Evolutionary conservation across 208 protist genomes (phyloP).

Genomic region (Trypanosoma scelopori): DNA sequence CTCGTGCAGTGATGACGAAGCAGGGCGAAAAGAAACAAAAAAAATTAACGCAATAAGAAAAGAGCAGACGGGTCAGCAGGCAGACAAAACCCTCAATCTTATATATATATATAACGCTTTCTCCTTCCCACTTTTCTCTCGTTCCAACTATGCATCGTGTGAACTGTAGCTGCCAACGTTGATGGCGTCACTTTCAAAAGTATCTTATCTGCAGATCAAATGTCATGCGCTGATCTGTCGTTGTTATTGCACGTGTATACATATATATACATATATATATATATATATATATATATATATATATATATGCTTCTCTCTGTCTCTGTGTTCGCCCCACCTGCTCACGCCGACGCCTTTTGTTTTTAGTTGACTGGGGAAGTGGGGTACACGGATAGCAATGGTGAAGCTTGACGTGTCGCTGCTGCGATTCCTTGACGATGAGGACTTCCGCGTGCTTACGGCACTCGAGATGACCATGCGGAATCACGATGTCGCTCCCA

Average conservation of each 20-base stretch:
- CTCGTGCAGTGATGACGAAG: constrained; percentile 11
- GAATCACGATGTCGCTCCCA: constrained; percentile 98
- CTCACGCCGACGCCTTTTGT: no score
- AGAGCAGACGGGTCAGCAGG: no score
- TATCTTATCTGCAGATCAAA: no score
- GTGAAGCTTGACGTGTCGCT: constrained; percentile 89
- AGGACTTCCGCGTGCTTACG: constrained; percentile 90
- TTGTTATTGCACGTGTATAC: not conserved
- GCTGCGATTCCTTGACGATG: constrained; percentile 85
- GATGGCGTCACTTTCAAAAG: no score
- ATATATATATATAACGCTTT: no score
- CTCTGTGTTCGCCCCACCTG: not conserved
- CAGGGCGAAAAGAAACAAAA: constrained; percentile 1
- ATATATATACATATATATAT: constrained; percentile 14
- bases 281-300: constrained; percentile 16
- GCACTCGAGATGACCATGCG: constrained; percentile 98
- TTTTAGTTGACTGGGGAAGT: constrained; percentile 3
- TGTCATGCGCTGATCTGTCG: no score
- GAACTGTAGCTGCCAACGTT: no score
- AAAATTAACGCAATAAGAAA: constrained; percentile 2
- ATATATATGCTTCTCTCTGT: not conserved
- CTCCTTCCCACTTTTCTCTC: no score
- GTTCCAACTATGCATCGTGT: no score
- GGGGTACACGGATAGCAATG: constrained; percentile 48
- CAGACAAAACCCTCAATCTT: no score